These are phyloP conservation scores for Flaveria bidentis DNA, from an alignment of 129 eudicot species.

Conservation along the genomic window DNA sequence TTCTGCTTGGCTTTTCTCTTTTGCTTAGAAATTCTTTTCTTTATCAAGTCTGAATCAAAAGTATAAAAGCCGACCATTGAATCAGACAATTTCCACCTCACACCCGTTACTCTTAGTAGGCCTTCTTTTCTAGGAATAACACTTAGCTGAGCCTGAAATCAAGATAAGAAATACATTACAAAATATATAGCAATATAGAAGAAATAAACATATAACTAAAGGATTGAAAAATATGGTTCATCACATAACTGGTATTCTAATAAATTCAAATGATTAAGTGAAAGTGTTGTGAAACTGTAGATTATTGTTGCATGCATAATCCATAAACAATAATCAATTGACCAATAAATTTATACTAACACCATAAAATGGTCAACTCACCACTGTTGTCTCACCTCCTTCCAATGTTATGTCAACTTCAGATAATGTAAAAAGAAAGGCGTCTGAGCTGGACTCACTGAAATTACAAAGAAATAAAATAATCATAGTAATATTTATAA, in stretches of 20 bases:
- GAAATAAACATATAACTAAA: neutral
- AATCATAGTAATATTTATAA: neutral
- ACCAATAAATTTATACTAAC: neutral
- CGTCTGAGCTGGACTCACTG: constrained; percentile 56
- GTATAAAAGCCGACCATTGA: constrained; percentile 66
- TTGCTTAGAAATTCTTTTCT: constrained; percentile 54
- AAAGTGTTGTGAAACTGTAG: neutral
- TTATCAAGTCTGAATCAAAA: constrained; percentile 58
- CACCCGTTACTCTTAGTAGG: constrained; percentile 68
- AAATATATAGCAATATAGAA: neutral
- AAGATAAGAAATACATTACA: neutral
- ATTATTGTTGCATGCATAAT: constrained; percentile 14
- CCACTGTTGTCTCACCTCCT: constrained; percentile 79
- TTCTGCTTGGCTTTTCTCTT: constrained; percentile 53
- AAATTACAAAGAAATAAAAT: constrained; percentile 26
- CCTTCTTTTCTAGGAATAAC: constrained; percentile 87
- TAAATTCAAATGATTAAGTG: neutral
- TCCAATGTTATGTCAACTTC: constrained; percentile 65
- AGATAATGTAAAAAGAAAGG: constrained; percentile 50
- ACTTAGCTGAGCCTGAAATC: constrained; percentile 76
- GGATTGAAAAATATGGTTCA: neutral
- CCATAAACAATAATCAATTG: constrained; percentile 13
- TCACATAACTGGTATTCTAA: neutral
- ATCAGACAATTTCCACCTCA: constrained; percentile 92
- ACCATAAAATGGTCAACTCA: constrained; percentile 41